A percentile compares a stretch with the other conserved stretches of the same genome.
phyloP scores from a whole-genome alignment of 495 filamentous ascomycete species.

The Aspergillus ostianus region DNA sequence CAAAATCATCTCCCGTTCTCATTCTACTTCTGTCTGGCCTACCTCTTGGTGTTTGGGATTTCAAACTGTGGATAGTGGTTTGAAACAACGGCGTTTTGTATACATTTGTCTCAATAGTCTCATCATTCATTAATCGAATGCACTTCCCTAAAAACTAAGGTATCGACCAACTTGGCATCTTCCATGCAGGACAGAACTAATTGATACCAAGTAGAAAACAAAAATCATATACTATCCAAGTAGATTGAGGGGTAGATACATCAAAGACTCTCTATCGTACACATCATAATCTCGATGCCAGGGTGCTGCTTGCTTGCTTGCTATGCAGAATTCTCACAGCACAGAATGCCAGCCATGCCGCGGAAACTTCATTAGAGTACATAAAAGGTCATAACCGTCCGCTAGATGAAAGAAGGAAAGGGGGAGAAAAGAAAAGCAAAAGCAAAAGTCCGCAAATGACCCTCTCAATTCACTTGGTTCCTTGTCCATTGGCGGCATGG shows the following conservation, averaged over 20 bases:
- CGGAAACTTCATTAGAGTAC: background rate
- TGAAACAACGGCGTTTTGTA: background rate
- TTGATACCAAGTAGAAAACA: background rate
- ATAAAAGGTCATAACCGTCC: background rate
- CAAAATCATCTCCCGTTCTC: background rate
- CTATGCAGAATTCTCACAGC: background rate
- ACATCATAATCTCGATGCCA: constrained; percentile 14
- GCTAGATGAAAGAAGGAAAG: background rate
- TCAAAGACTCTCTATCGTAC: constrained; percentile 17
- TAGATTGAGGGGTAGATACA: too few relatives aligned
- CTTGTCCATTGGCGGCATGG: background rate
- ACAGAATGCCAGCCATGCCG: background rate
- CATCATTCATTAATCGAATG: background rate
- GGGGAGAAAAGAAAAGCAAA: too few relatives aligned
- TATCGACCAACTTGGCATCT: background rate
- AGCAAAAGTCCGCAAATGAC: background rate
- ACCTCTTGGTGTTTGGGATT: background rate
- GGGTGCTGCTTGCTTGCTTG: background rate
- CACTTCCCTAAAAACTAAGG: background rate
- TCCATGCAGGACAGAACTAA: too few relatives aligned
- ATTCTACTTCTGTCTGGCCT: background rate
- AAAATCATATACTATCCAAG: background rate
- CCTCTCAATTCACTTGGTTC: background rate
- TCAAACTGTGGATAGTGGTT: background rate
- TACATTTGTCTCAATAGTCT: background rate